Conservation (phyloP, 495 filamentous ascomycete genomes). For the Viridothelium virens region DNA sequence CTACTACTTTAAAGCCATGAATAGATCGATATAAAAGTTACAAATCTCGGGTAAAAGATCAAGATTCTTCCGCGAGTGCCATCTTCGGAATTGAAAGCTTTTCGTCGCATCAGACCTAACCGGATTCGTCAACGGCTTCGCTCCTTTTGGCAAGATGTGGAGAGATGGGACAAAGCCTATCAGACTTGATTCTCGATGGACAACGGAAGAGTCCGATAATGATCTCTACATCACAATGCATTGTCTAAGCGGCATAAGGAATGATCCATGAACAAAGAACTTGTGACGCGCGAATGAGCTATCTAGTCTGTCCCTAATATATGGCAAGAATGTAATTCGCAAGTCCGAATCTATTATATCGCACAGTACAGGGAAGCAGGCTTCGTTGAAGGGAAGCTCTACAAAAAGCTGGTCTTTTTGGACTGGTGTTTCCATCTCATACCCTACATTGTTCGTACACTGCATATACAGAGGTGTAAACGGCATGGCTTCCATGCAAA, state of each 20-base stretch:
- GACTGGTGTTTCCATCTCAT: not conserved
- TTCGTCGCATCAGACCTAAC: no score
- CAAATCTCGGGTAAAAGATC: no score
- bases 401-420: slow-evolving; percentile 7
- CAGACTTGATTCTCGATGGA: no score
- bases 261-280: not conserved
- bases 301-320: not conserved
- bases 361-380: not conserved
- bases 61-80: no score
- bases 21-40: no score
- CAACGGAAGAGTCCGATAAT: no score
- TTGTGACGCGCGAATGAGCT: not conserved
- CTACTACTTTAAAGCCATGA: no score
- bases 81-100: no score
- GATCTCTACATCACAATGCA: not conserved
- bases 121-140: no score
- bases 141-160: no score
- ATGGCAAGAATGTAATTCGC: not conserved
- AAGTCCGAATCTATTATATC: not conserved
- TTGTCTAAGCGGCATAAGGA: not conserved
- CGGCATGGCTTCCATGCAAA: not conserved
- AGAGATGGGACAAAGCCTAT: no score
- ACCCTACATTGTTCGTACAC: not conserved
- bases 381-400: not conserved
- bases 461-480: not conserved